A percentile compares a stretch with the other conserved stretches of the same genome.
Evolutionary conservation across 257 asterid species (phyloP).

Genomic region (Nicotiana attenuata): DNA sequence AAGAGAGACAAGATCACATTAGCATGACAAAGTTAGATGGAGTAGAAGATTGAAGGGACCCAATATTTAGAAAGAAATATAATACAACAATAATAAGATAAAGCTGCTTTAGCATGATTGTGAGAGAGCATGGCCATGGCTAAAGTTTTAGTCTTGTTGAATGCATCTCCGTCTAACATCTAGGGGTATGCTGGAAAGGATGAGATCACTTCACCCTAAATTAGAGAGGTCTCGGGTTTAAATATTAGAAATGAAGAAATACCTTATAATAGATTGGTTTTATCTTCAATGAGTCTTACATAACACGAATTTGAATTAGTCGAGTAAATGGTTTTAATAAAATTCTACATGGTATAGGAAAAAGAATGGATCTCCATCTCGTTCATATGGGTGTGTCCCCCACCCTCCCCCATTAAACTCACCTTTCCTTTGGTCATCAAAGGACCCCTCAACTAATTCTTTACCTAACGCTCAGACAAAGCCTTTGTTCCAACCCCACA

Average conservation of each 20-base stretch:
- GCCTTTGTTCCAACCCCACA: constrained; percentile 11
- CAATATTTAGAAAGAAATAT: background rate
- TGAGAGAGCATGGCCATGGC: constrained; percentile 10
- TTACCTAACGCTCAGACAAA: constrained; percentile 7
- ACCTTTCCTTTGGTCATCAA: background rate
- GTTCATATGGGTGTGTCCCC: constrained; percentile 30
- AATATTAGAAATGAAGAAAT: accelerated
- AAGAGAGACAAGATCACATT: constrained; percentile 43
- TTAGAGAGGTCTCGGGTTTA: background rate
- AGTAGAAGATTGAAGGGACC: constrained; percentile 31
- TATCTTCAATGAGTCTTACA: too few species aligned
- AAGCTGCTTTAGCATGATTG: constrained; percentile 21
- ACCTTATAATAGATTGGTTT: background rate
- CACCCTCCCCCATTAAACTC: background rate
- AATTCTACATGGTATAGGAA: too few species aligned
- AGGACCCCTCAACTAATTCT: constrained; percentile 6
- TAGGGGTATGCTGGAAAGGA: background rate
- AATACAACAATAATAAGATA: constrained; percentile 7
- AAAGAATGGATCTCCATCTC: constrained; percentile 22
- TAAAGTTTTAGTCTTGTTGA: constrained; percentile 16
- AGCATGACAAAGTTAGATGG: constrained; percentile 28
- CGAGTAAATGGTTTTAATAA: background rate
- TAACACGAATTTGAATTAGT: background rate
- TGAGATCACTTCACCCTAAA: background rate
- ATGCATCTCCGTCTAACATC: constrained; percentile 4